Conservation (phyloP, 164 flowering plant genomes). For the Chimonanthus salicifolius region DNA sequence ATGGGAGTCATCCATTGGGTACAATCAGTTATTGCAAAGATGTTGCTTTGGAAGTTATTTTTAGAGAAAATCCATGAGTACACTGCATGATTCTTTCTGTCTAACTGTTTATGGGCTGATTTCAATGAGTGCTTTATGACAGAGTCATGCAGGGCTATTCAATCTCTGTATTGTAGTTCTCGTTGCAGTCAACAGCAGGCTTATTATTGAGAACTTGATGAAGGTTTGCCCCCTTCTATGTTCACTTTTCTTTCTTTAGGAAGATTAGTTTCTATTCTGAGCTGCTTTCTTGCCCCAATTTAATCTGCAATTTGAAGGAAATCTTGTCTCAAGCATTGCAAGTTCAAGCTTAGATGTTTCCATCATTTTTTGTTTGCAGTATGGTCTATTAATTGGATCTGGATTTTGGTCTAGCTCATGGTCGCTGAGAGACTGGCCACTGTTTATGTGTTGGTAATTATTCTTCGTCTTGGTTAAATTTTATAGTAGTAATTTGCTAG, state of each 20-base stretch:
- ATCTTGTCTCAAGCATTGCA: background rate
- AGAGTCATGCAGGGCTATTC: conserved; percentile 98
- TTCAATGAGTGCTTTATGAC: conserved; percentile 19
- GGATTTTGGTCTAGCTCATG: conserved; percentile 93
- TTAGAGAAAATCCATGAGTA: no score
- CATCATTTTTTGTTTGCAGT: conserved; percentile 46
- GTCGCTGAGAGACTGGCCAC: conserved; percentile 93
- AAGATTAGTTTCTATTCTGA: no score
- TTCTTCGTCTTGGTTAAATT: conserved; percentile 2
- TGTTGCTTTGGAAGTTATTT: no score
- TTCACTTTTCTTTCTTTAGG: background rate
- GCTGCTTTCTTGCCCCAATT: background rate
- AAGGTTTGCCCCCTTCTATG: conserved; percentile 47
- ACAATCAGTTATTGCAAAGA: no score
- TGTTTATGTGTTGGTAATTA: conserved; percentile 88
- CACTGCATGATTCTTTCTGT: no score
- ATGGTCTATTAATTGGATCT: conserved; percentile 75
- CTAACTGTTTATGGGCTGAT: background rate
- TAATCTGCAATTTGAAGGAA: background rate
- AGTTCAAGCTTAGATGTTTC: conserved; percentile 3
- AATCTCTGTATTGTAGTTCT: conserved; percentile 94
- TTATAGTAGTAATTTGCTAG: background rate
- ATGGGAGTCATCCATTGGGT: no score
- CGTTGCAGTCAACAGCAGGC: conserved; percentile 91
- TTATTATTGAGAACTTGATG: conserved; percentile 92